These are phyloP conservation scores for Penicillium malachiteum DNA, from an alignment of 495 filamentous ascomycete genomes.

Conservation along the genomic window DNA sequence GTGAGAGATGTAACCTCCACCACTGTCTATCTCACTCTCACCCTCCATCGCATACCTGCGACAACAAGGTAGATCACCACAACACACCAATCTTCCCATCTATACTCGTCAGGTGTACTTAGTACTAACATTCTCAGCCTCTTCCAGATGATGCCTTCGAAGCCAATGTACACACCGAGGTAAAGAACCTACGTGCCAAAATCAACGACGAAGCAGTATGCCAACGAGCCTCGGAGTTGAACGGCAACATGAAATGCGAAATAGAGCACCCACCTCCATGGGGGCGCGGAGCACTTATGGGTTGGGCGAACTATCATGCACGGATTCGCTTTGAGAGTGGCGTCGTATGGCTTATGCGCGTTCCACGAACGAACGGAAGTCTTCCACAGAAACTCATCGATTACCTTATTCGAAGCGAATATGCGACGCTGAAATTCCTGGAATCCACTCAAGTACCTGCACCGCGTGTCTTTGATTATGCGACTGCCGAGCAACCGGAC, in stretches of 20 bases:
- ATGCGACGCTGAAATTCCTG: constrained; percentile 31
- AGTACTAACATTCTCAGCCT: not conserved
- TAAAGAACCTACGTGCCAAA: constrained; percentile 7
- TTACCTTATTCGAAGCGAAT: constrained; percentile 28
- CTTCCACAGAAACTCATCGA: constrained; percentile 20
- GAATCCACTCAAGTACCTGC: constrained; percentile 20
- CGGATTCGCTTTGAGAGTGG: constrained; percentile 13
- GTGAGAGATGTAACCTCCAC: constrained; percentile 7
- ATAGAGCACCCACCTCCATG: constrained; percentile 10
- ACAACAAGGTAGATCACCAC: constrained; percentile 1
- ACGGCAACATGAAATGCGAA: constrained; percentile 6
- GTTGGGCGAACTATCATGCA: constrained; percentile 27
- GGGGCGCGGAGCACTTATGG: constrained; percentile 16
- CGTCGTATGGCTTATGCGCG: constrained; percentile 12
- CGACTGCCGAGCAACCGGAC: constrained; percentile 12
- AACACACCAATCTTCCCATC: not conserved
- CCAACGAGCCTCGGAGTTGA: constrained; percentile 11
- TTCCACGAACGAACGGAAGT: constrained; percentile 10
- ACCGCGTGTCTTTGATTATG: constrained; percentile 14
- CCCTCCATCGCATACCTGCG: constrained; percentile 12
- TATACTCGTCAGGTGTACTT: not conserved
- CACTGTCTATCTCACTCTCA: constrained; percentile 2
- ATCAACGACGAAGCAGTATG: constrained; percentile 9
- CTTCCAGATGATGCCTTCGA: constrained; percentile 9
- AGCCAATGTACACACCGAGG: constrained; percentile 11